Evolutionary conservation across 805 yeast species (phyloP), one percentile per base, ranked within the genome.

Genomic region (Lachancea thermotolerans): DNA sequence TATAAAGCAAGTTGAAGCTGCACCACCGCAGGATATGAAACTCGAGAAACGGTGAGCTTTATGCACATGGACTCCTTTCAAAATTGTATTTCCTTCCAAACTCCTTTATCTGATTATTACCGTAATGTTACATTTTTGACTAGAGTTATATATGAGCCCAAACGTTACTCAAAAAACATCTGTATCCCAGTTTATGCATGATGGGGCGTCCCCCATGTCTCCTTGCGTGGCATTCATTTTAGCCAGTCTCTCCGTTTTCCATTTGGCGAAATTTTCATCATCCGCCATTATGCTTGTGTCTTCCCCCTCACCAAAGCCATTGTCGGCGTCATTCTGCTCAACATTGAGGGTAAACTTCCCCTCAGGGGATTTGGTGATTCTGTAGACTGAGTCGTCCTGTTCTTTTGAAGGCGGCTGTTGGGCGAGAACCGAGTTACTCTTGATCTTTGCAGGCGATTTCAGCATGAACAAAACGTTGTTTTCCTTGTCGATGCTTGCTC

Each of bases 1-100:
- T 33, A 71, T 75, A 45, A 79, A 78, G 48, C 71, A 63, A 16
- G 84, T 83, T 37, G 84, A 81, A 55, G 74, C 82, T 2, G 65
- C 73, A 18, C 89, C 95, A 0, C 95, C 95, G 0, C 82, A 79
- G 36, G 91, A 88, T 11, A 74, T 79, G 76, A 80, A 74, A 54
- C 74, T 77, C 2, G 78, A 72, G 56, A 66, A 71, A 38, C 81
- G 82, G 80, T 64, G 52, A 51, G 32, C 8, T n/a, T 8, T 16
- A 11, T 28, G 25, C 25, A 21, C 25, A 21, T 21, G 25, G 25
- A 21, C 25, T 21, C 25, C 25, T 21, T 7, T 4, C 25, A 21
- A 21, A 27, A 25, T 11, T 35, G 10, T 6, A 38, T 37, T 39
- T 6, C 38, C 11, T n/a, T 10, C 32, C n/a, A n/a, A 33, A 41